Conservation (phyloP, 441 rosid species). For the Lepidium campestre region DNA sequence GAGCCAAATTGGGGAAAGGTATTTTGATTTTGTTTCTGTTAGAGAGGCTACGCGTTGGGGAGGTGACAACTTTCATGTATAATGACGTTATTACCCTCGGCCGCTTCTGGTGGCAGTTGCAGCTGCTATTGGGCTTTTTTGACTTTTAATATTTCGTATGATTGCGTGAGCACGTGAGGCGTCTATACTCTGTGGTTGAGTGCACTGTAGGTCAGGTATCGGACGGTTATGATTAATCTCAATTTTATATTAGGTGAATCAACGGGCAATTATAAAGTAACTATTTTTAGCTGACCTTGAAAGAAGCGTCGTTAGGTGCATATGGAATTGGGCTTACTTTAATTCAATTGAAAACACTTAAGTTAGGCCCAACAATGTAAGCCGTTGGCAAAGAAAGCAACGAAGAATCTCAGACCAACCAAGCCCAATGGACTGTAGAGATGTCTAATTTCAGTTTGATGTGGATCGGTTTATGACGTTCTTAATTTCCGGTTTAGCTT, state of each 20-base stretch:
- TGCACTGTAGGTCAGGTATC: background rate
- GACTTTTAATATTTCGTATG: background rate
- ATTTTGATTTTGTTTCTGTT: conserved; percentile 4
- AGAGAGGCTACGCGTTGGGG: conserved; percentile 7
- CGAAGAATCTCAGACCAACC: background rate
- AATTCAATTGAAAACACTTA: conserved; percentile 11
- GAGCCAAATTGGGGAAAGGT: conserved; percentile 13
- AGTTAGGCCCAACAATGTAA: background rate
- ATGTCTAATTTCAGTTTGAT: too few relatives aligned
- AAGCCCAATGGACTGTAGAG: background rate
- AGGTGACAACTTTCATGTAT: background rate
- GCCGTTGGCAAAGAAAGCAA: background rate
- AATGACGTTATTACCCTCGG: conserved; percentile 14
- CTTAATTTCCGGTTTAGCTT: background rate
- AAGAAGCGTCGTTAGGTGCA: background rate
- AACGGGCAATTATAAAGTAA: background rate
- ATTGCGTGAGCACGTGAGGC: conserved; percentile 10
- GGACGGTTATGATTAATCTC: background rate
- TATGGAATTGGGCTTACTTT: background rate
- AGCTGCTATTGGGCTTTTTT: conserved; percentile 19
- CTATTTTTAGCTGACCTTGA: background rate
- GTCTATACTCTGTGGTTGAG: background rate
- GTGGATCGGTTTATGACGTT: background rate
- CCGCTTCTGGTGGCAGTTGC: conserved; percentile 20
- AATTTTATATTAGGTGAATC: background rate